Evolutionary conservation across 306 rosid species (phyloP).

Genomic region (Glycine soja): DNA sequence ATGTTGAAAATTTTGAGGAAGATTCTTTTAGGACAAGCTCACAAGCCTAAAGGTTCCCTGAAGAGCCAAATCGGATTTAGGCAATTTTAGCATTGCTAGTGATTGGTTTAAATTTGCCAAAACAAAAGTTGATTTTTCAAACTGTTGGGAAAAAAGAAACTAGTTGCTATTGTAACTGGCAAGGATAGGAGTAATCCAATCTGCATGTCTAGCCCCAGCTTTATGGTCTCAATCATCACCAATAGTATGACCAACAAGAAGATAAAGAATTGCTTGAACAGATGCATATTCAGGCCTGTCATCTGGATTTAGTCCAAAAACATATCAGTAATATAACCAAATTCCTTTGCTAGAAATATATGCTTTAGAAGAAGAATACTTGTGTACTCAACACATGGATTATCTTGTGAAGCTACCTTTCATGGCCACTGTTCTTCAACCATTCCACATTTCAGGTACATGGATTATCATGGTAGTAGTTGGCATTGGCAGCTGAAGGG

Average conservation of each 20-base stretch:
- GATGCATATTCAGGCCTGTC: conserved; percentile 72
- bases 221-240: conserved; percentile 66
- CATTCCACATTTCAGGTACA: too few relatives aligned
- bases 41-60: conserved; percentile 81
- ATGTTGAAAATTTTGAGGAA: conserved; percentile 28
- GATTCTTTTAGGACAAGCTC: conserved; percentile 61
- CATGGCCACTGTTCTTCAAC: conserved; percentile 67
- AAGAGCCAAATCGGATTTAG: conserved; percentile 48
- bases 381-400: not conserved
- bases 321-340: conserved; percentile 34
- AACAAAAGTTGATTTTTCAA: conserved; percentile 53
- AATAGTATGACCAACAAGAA: conserved; percentile 70
- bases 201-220: conserved; percentile 46
- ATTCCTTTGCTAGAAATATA: not conserved
- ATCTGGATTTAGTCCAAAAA: conserved; percentile 64
- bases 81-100: conserved; percentile 56
- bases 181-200: conserved; percentile 79
- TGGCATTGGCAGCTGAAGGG: conserved; percentile 65
- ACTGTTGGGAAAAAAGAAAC: conserved; percentile 63
- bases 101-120: conserved; percentile 64
- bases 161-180: conserved; percentile 59
- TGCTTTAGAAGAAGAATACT: conserved; percentile 14
- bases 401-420: conserved; percentile 61
- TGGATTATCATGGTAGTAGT: too few relatives aligned
- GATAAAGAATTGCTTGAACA: conserved; percentile 78